Base-by-base conservation (phyloP, 148 eudicot genomes). In the Camellia lanceoleosa region DNA sequence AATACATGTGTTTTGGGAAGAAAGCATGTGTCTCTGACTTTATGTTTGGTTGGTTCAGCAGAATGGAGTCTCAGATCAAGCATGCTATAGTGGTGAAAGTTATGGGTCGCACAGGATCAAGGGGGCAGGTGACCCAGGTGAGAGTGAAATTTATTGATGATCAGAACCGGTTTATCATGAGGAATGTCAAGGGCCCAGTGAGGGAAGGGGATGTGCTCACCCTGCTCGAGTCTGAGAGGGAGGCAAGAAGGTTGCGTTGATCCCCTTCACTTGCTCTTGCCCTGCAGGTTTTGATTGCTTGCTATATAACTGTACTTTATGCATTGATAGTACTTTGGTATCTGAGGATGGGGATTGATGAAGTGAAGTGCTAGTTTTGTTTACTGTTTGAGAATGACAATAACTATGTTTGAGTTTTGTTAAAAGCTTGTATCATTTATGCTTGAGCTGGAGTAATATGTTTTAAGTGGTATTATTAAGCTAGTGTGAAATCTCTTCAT, bases 141-240 rank as follows among this genome's bases (percentile, higher is more conserved):
- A 71, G 87, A 59, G 85, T 85, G 55, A 85, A 76, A 83, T 85
- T 85, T 62, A 23, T 75, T 41, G 87, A 85, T 73, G 87, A 85
- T 68, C 83, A 79, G 70, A 82, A 82, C 78, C 83, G 87, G 3
- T 80, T 68, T 66, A 85, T 85, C 75, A 85, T 85, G 87, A 85
- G 87, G 77, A 85, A 85, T 19, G 87, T 85, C n/a, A 85, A 85
- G 81, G 87, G 87, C 56, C 87, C 87, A 0, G 85, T 85, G 13
- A 85, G 85, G 75, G 87, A 85, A 74, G 87, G 85, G 2, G 87
- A 84, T 41, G 52, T 81, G 55, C 86, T 84, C 41, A 84, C 86
- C 67, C 86, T 84, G 10, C 84, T 84, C 19, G 86, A 84, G 66
- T 80, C 82, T 20, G 82, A 80, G 82, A 80, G 82, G 78, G 82